phyloP scores from a whole-genome alignment of 108 stramenopile genomes.

The Fistulifera pelliculosa region DNA sequence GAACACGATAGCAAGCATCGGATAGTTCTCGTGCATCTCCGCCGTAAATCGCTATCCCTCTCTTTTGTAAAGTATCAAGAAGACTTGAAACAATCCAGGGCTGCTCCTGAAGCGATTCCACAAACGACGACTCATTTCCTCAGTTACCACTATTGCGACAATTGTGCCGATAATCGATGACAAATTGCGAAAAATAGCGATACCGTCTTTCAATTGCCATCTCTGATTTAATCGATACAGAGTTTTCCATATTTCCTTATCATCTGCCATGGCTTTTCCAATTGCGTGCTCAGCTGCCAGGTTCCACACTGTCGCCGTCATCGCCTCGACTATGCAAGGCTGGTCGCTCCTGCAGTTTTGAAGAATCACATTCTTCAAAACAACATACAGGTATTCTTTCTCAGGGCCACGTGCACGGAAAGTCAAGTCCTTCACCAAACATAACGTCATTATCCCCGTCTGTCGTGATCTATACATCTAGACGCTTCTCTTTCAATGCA shows the following conservation, averaged over 20 bases:
- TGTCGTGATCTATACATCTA: not conserved
- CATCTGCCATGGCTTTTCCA: not conserved
- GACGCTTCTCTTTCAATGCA: not conserved
- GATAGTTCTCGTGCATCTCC: not conserved
- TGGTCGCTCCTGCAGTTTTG: not conserved
- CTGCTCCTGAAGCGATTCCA: not conserved
- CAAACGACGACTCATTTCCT: not conserved
- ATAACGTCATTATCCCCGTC: too few relatives aligned
- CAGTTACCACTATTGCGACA: not conserved
- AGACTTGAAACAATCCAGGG: not conserved
- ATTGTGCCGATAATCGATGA: not conserved
- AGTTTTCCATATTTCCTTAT: not conserved
- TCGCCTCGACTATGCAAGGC: not conserved
- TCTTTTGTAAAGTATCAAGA: not conserved
- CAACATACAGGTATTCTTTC: not conserved
- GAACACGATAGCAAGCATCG: conserved; percentile 2
- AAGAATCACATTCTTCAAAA: not conserved
- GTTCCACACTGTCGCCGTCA: not conserved
- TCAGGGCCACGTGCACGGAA: not conserved
- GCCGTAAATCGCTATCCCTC: not conserved
- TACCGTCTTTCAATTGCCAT: not conserved
- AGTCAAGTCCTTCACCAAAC: not conserved
- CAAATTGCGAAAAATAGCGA: not conserved
- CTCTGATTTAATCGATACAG: not conserved
- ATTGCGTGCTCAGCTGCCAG: not conserved